A percentile compares a stretch with the other conserved stretches of the same genome.
phyloP scores from a whole-genome alignment of 2,329 filamentous ascomycete species.

The Myotisia sp. region DNA sequence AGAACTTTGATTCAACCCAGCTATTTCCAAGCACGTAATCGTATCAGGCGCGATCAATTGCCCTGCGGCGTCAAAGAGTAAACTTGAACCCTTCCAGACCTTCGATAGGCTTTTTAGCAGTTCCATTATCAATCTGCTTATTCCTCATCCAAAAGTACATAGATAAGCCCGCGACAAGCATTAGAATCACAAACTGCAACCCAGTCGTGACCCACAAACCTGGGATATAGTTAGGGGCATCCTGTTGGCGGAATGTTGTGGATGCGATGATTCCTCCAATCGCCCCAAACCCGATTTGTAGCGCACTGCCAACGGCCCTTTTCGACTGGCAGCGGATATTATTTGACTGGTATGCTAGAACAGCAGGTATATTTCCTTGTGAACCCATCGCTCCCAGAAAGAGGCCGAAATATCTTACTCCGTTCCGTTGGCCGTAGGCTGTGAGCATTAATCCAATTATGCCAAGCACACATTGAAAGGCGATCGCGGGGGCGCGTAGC shows the following conservation, averaged over 20 bases:
- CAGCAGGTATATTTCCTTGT: constrained; percentile 20
- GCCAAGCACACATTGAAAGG: constrained; percentile 16
- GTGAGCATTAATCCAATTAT: constrained; percentile 19
- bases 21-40: too few relatives aligned
- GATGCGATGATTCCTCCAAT: constrained; percentile 61
- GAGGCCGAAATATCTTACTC: constrained; percentile 17
- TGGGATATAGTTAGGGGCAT: constrained; percentile 11
- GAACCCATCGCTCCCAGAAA: constrained; percentile 20
- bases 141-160: constrained; percentile 8
- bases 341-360: constrained; percentile 22
- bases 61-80: too few relatives aligned
- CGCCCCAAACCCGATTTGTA: constrained; percentile 57
- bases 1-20: too few relatives aligned
- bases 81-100: constrained; percentile 10
- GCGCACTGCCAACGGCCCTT: constrained; percentile 58
- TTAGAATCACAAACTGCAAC: constrained; percentile 7
- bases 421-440: constrained; percentile 15
- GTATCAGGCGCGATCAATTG: too few relatives aligned
- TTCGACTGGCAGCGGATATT: constrained; percentile 55
- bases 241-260: constrained; percentile 45
- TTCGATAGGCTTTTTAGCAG: constrained; percentile 7
- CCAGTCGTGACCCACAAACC: constrained; percentile 9
- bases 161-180: constrained; percentile 1
- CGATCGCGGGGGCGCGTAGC: constrained; percentile 16
- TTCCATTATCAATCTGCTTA: constrained; percentile 9